These are phyloP conservation scores for Suillus tomentosus DNA, from an alignment of 768 basidiomycete species.

Conservation along the genomic window DNA sequence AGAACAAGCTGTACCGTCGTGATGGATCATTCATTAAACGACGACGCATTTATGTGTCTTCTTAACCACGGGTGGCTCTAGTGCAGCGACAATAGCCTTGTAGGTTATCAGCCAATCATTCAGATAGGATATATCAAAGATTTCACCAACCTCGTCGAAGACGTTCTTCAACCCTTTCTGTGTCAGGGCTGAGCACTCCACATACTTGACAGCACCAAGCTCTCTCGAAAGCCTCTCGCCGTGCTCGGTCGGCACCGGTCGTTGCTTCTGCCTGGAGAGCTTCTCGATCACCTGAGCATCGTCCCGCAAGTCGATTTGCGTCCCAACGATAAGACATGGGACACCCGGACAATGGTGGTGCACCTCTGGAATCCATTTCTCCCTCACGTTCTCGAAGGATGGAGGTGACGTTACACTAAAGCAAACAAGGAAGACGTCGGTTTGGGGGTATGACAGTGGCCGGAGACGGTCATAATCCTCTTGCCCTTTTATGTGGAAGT, in stretches of 20 bases:
- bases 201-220: slow-evolving; percentile 97
- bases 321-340: slow-evolving; percentile 98
- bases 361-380: slow-evolving; percentile 99
- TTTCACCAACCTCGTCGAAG: slow-evolving; percentile 88
- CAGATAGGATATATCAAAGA: slow-evolving; percentile 4
- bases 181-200: slow-evolving; percentile 98
- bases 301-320: slow-evolving; percentile 96
- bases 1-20: slow-evolving; percentile 30
- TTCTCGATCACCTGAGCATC: slow-evolving; percentile 94
- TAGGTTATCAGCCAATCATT: slow-evolving; percentile 14
- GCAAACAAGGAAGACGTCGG: slow-evolving; percentile 99
- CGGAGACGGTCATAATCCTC: slow-evolving; percentile 99
- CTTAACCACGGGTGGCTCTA: slow-evolving; percentile 94
- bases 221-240: slow-evolving; percentile 97
- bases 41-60: slow-evolving; percentile 80
- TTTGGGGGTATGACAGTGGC: slow-evolving; percentile 99
- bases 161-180: slow-evolving; percentile 99
- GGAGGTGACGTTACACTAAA: slow-evolving; percentile 99
- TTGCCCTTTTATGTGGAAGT: slow-evolving; percentile 62
- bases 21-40: slow-evolving; percentile 54
- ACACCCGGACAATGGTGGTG: slow-evolving; percentile 99
- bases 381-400: slow-evolving; percentile 99
- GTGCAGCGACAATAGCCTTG: slow-evolving; percentile 96
- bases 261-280: slow-evolving; percentile 93
- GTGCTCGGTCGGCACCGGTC: slow-evolving; percentile 83